Conservation (phyloP, 2,329 filamentous ascomycete genomes). For the Gyromitra esculenta region DNA sequence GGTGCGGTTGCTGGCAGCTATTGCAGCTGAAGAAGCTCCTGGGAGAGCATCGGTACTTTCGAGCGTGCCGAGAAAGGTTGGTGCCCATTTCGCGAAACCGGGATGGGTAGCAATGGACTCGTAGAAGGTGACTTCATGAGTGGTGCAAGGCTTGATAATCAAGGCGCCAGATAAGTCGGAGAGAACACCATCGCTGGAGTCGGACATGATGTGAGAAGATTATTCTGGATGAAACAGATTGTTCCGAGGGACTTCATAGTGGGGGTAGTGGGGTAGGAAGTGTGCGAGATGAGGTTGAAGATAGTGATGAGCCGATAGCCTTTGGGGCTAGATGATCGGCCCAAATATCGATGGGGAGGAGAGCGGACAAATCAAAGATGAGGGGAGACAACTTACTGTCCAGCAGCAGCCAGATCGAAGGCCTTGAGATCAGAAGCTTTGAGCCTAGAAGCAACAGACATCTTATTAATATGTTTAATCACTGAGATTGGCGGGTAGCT, state of each 20-base stretch:
- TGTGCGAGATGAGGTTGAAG: neutral
- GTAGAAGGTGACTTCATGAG: constrained; percentile 89
- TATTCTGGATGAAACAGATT: neutral
- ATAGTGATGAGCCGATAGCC: neutral
- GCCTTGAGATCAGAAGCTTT: constrained; percentile 59
- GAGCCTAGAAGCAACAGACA: constrained; percentile 33
- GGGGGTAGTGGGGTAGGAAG: neutral
- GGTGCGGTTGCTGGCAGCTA: constrained; percentile 57
- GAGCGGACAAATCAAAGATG: constrained; percentile 30
- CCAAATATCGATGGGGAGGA: constrained; percentile 5
- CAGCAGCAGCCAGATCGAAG: constrained; percentile 80
- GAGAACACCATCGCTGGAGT: constrained; percentile 82
- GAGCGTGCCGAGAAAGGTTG: constrained; percentile 83
- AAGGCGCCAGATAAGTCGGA: constrained; percentile 83
- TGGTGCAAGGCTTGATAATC: constrained; percentile 93
- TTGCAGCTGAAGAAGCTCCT: constrained; percentile 57
- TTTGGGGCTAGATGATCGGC: neutral
- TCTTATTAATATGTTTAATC: neutral
- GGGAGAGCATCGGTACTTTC: constrained; percentile 66
- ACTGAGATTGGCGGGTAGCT: neutral
- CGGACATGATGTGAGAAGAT: constrained; percentile 21
- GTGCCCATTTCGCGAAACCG: constrained; percentile 82
- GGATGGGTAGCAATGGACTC: constrained; percentile 74
- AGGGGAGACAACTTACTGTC: constrained; percentile 72
- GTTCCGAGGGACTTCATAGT: neutral